A percentile compares a stretch with the other conserved stretches of the same genome.
phyloP scores from a whole-genome alignment of 306 rosid species.

The Biancaea sappan region DNA sequence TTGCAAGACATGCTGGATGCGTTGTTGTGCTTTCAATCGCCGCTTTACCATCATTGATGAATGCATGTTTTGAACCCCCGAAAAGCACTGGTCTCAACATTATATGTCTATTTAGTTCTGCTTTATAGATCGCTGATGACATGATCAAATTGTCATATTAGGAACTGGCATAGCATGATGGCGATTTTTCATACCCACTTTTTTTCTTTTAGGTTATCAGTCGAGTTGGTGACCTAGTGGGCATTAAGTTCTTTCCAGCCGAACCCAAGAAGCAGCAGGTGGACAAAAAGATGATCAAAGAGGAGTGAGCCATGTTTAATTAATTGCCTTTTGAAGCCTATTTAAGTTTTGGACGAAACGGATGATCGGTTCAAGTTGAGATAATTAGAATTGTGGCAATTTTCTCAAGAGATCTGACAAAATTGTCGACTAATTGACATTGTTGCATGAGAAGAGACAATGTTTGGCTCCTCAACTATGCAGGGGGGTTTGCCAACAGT shows the following conservation, averaged over 20 bases:
- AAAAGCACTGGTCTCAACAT: neutral
- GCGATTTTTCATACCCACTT: neutral
- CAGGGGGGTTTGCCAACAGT: neutral
- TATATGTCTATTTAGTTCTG: neutral
- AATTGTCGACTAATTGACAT: neutral
- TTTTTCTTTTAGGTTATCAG: slow-evolving; percentile 46
- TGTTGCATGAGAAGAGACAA: neutral
- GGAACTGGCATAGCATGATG: neutral
- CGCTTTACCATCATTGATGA: neutral
- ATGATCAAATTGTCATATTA: neutral
- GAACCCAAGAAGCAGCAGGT: slow-evolving; percentile 49
- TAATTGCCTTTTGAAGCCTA: neutral
- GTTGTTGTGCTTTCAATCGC: neutral
- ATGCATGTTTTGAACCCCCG: neutral
- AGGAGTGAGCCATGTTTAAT: neutral
- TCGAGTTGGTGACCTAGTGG: slow-evolving; percentile 57
- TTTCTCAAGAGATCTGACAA: neutral
- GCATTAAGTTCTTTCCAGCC: slow-evolving; percentile 65
- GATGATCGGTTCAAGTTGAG: neutral
- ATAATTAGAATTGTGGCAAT: neutral
- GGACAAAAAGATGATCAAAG: slow-evolving; percentile 7
- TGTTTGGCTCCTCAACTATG: neutral
- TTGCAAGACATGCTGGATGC: neutral
- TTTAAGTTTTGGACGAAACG: neutral
- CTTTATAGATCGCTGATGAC: neutral